Base-by-base conservation (phyloP, 2,329 filamentous ascomycete species). In the Colletotrichum costaricense region DNA sequence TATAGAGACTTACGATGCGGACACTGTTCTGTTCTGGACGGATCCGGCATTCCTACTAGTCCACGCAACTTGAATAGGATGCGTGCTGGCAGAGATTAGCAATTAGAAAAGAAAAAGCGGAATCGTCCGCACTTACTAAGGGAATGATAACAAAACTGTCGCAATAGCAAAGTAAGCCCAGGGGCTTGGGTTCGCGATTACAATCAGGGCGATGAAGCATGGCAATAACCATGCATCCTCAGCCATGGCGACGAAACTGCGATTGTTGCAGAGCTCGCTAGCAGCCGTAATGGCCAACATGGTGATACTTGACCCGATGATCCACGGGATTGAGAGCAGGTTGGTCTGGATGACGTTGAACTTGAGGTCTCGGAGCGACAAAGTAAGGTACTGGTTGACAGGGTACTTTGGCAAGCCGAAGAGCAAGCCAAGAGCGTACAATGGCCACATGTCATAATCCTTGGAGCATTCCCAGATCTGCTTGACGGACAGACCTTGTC, bases 391-490 rank as follows among this genome's bases (percentile, higher is more conserved):
- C 19, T 77, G 74, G 62, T 77, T 75, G 11, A 76, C 75, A 3
- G 78, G 77, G 1, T 74, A 73, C 22, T 76, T 74, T 1, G 77
- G 77, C 56, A 80, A 75, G 28, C 75, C 74, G 63, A 88, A 89
- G 2, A 82, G 79, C 3, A 88, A 77, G 2, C 87, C 86, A 33
- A 88, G 80, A 12, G 85, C 72, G 76, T 89, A 90, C 12, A 88
- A 77, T 0, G 87, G 87, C 87, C 87, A 91, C 69, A 91, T 82
- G 73, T 91, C 87, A 69, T 88, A 91, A 76, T 91, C 89, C 2
- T 80, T 82, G 7, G 90, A 77, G 4, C 86, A 84, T 19, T 85
- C 77, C 84, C 86, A 88, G 1, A 90, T 82, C 3, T 85, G 81
- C 9, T 80, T 81, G 2, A 82, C 80, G 0, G 85, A 87, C n/a